These are phyloP conservation scores for Phytophthora nicotianae DNA, from an alignment of 352 stramenopile species.

Conservation along the genomic window DNA sequence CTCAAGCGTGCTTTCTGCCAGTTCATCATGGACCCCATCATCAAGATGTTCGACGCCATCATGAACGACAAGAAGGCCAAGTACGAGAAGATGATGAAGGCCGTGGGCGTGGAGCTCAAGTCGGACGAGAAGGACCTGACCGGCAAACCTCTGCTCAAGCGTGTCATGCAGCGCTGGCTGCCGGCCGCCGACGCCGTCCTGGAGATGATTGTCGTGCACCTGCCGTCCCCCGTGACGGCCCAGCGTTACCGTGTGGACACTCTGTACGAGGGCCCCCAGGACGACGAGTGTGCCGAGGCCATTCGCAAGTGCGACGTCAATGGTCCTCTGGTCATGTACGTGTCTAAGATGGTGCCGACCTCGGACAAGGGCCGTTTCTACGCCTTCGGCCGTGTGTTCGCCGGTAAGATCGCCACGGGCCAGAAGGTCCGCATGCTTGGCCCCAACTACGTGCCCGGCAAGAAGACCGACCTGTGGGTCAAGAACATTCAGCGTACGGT, in stretches of 20 bases:
- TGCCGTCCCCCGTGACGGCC: constrained; percentile 96
- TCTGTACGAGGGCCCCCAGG: constrained; percentile 98
- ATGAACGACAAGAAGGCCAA: constrained; percentile 99
- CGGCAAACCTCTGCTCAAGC: constrained; percentile 98
- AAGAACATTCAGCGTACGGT: constrained; percentile 99
- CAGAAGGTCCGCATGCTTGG: constrained; percentile 99
- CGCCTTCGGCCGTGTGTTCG: constrained; percentile 99
- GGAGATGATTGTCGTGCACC: constrained; percentile 99
- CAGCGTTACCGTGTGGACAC: constrained; percentile 99
- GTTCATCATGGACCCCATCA: constrained; percentile 99
- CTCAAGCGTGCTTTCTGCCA: constrained; percentile 99
- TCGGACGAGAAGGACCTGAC: constrained; percentile 95
- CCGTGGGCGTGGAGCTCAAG: constrained; percentile 98
- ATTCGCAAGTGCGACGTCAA: constrained; percentile 99
- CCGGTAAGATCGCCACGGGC: constrained; percentile 98
- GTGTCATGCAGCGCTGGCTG: constrained; percentile 99
- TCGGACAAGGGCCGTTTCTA: constrained; percentile 99
- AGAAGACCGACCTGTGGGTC: constrained; percentile 99
- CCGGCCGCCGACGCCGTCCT: constrained; percentile 98
- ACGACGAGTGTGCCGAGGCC: constrained; percentile 97
- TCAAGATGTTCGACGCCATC: constrained; percentile 99
- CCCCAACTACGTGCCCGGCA: constrained; percentile 99
- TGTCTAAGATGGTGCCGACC: constrained; percentile 99
- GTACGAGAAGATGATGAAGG: constrained; percentile 97
- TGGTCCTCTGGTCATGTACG: constrained; percentile 99